phyloP scores from a whole-genome alignment of 345 rosid species.

The Pistacia integerrima region DNA sequence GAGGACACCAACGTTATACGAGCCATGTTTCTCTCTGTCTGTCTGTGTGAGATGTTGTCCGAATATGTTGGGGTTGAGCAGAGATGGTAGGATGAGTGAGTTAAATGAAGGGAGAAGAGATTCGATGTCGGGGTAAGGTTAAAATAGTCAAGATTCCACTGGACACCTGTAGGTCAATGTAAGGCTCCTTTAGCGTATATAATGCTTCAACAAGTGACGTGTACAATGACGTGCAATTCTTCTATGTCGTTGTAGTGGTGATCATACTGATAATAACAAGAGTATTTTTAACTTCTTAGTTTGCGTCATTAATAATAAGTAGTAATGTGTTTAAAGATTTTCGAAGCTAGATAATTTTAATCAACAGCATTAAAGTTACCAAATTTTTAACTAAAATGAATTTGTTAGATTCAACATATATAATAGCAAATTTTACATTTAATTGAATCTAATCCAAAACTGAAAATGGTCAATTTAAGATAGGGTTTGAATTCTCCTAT shows the following conservation, averaged over 20 bases:
- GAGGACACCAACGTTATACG: constrained; percentile 22
- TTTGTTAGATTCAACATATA: too few species aligned
- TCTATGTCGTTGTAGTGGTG: neutral
- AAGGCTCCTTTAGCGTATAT: neutral
- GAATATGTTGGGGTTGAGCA: neutral
- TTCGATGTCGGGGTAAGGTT: neutral
- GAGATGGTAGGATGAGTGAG: neutral
- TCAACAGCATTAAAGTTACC: too few species aligned
- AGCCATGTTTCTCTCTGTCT: constrained; percentile 37
- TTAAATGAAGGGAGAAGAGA: neutral
- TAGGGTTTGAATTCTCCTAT: too few species aligned
- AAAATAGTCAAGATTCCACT: constrained; percentile 1
- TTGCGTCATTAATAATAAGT: too few species aligned
- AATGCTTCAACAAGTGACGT: neutral
- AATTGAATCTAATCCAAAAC: too few species aligned
- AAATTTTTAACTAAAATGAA: too few species aligned
- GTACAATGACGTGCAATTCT: neutral
- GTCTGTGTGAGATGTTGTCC: neutral
- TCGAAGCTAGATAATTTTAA: too few species aligned
- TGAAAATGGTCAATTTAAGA: too few species aligned
- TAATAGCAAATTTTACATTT: too few species aligned
- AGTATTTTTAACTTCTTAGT: too few species aligned
- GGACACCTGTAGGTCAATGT: neutral
- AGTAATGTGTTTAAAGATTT: too few species aligned
- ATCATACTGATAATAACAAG: too few species aligned